Evolutionary conservation across 371 early-diverging fungal genomes (phyloP).

Genomic region (Mucor piriformis): DNA sequence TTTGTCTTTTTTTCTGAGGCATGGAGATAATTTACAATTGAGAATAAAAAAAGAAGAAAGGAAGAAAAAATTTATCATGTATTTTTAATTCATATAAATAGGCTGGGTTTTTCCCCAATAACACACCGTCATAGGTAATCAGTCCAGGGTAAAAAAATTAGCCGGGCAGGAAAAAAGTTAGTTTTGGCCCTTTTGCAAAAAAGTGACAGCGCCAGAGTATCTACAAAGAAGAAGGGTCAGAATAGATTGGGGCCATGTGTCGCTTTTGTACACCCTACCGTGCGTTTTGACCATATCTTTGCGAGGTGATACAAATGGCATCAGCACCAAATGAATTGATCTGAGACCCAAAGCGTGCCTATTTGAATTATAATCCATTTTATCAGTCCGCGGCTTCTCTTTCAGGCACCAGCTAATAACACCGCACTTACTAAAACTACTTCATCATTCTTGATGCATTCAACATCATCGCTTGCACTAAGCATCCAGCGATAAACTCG

Average conservation of each 20-base stretch:
- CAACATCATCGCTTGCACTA: background rate
- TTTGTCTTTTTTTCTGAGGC: conserved; percentile 23
- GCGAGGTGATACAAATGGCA: conserved; percentile 39
- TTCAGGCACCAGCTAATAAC: conserved; percentile 9
- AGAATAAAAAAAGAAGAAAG: background rate
- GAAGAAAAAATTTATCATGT: background rate
- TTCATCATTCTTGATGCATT: conserved; percentile 28
- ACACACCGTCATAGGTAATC: conserved; percentile 15
- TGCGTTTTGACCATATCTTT: conserved; percentile 35
- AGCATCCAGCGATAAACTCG: conserved; percentile 38
- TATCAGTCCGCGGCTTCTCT: background rate
- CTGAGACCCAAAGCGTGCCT: conserved; percentile 49
- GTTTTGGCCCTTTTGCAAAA: background rate
- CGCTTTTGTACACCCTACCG: conserved; percentile 28
- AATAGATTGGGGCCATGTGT: too few relatives aligned
- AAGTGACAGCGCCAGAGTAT: conserved; percentile 33
- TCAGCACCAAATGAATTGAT: conserved; percentile 24
- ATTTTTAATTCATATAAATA: background rate
- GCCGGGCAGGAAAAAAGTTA: background rate
- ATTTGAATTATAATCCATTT: background rate
- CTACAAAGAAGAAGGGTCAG: conserved; percentile 4
- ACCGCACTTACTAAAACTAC: conserved; percentile 11
- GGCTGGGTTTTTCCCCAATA: conserved; percentile 7
- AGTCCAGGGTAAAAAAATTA: conserved; percentile 11
- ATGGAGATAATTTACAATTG: background rate